phyloP scores from a whole-genome alignment of 371 early-diverging fungal genomes.

The Rhizopus arrhizus region DNA sequence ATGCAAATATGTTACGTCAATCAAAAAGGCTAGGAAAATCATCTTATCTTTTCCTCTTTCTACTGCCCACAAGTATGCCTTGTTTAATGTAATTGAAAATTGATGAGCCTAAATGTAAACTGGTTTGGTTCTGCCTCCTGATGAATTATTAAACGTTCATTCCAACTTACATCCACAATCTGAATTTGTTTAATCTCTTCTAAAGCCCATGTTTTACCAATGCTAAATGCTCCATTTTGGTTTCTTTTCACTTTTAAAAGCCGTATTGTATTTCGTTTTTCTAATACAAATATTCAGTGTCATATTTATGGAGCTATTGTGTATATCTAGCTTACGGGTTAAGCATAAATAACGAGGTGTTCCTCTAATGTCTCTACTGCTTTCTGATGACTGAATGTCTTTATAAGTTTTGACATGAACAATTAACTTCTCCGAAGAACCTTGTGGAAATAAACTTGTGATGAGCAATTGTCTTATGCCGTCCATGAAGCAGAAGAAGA shows the following conservation, averaged over 20 bases:
- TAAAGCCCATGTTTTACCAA: slow-evolving; percentile 60
- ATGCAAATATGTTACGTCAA: slow-evolving; percentile 36
- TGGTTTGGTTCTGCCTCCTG: background rate
- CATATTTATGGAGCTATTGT: background rate
- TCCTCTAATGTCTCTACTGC: slow-evolving; percentile 41
- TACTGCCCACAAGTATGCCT: slow-evolving; percentile 55
- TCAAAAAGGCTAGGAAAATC: slow-evolving; percentile 49
- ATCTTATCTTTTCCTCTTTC: slow-evolving; percentile 51
- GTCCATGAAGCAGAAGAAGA: slow-evolving; percentile 20
- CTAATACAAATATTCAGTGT: slow-evolving; percentile 18
- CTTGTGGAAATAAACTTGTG: slow-evolving; percentile 42
- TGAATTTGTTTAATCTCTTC: slow-evolving; percentile 61
- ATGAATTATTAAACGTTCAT: background rate
- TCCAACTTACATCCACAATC: slow-evolving; percentile 56
- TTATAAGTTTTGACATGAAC: slow-evolving; percentile 54
- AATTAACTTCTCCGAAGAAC: slow-evolving; percentile 41
- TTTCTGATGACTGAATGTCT: slow-evolving; percentile 47
- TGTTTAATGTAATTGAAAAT: slow-evolving; percentile 52
- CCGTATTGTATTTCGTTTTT: slow-evolving; percentile 53
- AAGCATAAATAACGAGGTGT: slow-evolving; percentile 54
- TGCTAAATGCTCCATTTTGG: slow-evolving; percentile 57
- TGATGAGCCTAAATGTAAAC: slow-evolving; percentile 38
- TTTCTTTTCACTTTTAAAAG: slow-evolving; percentile 61
- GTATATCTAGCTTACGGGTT: slow-evolving; percentile 33
- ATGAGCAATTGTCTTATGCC: slow-evolving; percentile 46